Base-by-base conservation (phyloP, 1,284 basidiomycete species). In the Sporisorium iseilematis-ciliati region DNA sequence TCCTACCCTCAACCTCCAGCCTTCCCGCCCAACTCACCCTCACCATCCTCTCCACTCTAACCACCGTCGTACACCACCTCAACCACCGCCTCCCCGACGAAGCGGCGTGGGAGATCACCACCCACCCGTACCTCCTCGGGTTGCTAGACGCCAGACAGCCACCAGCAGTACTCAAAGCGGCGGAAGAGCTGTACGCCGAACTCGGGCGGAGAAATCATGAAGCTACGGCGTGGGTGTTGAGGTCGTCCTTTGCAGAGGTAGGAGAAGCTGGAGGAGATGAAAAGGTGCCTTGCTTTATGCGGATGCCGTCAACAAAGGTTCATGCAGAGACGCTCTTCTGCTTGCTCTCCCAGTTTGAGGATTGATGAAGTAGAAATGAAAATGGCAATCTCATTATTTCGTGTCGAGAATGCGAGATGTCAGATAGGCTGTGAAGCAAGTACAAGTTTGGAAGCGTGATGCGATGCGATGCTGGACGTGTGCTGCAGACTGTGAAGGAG, bases 101-200 rank as follows among this genome's bases (percentile, higher is more conserved):
- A 4, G 53, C 51, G 23, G 69, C 69, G 0, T 76, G 74, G 74
- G 3, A 4, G 43, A 76, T 76, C 53, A 58, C 69, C 29, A 60
- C 43, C n/a, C 54, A 72, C 14, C 52, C 45, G 0, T 20, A 25
- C 45, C 45, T 76, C 0, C 42, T 73, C 8, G 62, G 51, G 2
- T 20, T 56, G 11, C 23, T 73, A 14, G 74, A 76, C 31, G 7
- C 41, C 2, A 52, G 74, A 4, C 74, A 76, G 48, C 74, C 69
- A 6, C 41, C 57, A 0, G 14, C 33, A 0, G n/a, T 76, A 11
- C 21, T 43, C 6, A 43, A n/a, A 16, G 60, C 65, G 2, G 66
- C 65, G 0, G 52, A 63, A n/a, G 21, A 20, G 14, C 43, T 76
- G 29, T 73, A 57, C 23, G 4, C 25, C 2, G 45, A 59, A 23